These are phyloP conservation scores for Cercophora sp. DNA, from an alignment of 495 filamentous ascomycete genomes.

Conservation along the genomic window DNA sequence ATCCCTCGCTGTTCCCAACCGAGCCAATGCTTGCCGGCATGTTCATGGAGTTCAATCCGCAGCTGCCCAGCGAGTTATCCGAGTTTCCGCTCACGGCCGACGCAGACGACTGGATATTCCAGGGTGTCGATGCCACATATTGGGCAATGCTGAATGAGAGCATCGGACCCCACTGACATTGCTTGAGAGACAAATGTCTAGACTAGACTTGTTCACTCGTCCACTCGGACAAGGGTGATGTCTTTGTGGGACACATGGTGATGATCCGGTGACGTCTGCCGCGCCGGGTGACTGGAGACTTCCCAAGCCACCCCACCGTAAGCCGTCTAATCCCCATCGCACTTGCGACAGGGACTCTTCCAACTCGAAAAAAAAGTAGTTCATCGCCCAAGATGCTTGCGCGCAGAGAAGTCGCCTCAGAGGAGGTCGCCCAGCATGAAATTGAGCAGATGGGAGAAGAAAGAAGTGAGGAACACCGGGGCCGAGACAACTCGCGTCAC, in stretches of 20 bases:
- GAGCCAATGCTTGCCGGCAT: constrained; percentile 18
- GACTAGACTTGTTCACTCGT: background rate
- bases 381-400: background rate
- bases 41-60: constrained; percentile 32
- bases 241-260: background rate
- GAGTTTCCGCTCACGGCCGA: constrained; percentile 30
- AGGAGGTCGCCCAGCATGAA: background rate
- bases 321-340: background rate
- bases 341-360: too few species aligned
- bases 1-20: constrained; percentile 5
- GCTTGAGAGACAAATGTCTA: background rate
- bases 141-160: constrained; percentile 23
- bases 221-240: background rate
- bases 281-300: too few species aligned
- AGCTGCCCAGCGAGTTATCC: constrained; percentile 11
- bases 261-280: too few species aligned
- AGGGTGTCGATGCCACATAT: constrained; percentile 38
- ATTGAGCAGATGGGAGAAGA: background rate
- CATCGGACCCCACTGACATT: background rate
- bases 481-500: too few species aligned
- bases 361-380: background rate
- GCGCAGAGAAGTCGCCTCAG: background rate
- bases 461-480: too few species aligned
- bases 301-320: background rate
- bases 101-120: constrained; percentile 41